Base-by-base conservation (phyloP, 495 filamentous ascomycete species). In the Cercophora samala region DNA sequence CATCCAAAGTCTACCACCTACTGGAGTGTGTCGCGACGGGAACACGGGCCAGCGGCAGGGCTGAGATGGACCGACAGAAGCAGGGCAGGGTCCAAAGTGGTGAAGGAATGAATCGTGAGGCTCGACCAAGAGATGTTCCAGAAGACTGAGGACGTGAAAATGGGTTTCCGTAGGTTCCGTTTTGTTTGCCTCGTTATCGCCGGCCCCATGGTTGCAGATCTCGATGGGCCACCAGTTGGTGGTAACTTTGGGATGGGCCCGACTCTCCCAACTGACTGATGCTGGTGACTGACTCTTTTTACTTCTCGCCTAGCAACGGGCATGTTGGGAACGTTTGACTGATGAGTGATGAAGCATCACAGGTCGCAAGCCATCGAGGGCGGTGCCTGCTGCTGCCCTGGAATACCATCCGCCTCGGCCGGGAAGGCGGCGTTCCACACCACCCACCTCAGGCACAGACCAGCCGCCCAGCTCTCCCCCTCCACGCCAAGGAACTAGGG, bases 321-420 rank as follows among this genome's bases (percentile, higher is more conserved):
- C 52, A 17, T 54, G 4, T 17, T 17, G 52, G 17, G 52, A 21
- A n/a, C n/a, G n/a, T 54, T 21, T 54, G 52, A 18, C 3, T 54
- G 52, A 54, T 4, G 4, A 21, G 22, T 8, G n/a, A 56, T 56
- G 53, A 19, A 56, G n/a, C 53, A 46, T 3, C 53, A 13, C 53
- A 32, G 64, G 23, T 55, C 25, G 52, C 63, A 64, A 54, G 63
- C 46, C 26, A 55, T 37, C 37, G 25, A 62, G 64, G 64, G 65
- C 51, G 58, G 65, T 67, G 60, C 65, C 65, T 67, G 65, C 51
- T 42, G 53, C 25, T 19, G 60, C 51, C 65, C 58, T 42, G 51
- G 60, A 62, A 62, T 62, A 26, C 58, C 18, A 17, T 60, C 32
- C 15, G 62, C 62, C 62, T 51, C 21, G 56, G 64, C 26, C 26